Evolutionary conservation across 805 yeast genomes (phyloP), one percentile per base, ranked within the genome.

Genomic region (Candida pseudofarinosa): DNA sequence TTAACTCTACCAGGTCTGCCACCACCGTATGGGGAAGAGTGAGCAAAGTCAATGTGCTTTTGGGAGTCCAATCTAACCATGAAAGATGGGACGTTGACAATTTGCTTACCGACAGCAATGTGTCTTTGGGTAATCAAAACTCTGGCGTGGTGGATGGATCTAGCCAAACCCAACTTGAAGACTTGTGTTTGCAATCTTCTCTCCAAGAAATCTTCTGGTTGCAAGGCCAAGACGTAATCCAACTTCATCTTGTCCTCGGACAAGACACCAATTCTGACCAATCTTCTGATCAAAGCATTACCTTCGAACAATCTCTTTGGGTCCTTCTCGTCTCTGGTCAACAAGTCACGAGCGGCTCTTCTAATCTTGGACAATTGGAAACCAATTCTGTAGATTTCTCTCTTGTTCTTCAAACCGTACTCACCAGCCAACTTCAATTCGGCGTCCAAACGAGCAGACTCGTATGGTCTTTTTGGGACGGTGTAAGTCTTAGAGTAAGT

Each of bases 221-320:
- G 86, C 71, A 93, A 85, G 68, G 99, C 97, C 76, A 93, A 85
- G 66, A 93, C 99, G 79, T 93, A 93, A 93, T 93, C 99, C 77
- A 93, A 89, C 83, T 93, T 93, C 97, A 90, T 90, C 81, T 86
- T 91, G 83, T 93, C 98, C 81, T 93, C 99, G 59, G 96, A 79
- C 72, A 93, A 84, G 71, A 93, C 96, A 88, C 99, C 99, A 60
- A 89, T 81, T 81, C 99, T 88, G 56, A 93, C 98, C 71, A 93
- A 85, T 84, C 98, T 89, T 85, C 99, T 90, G 79, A 93, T 93
- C 74, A 93, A 88, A 71, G 99, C 99, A 74, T 93, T 93, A 87
- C 99, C 99, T 80, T 93, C 99, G 83, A 93, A 93, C 70, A 93
- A 85, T 82, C 99, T 89, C 88, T 90, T 93, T 85, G 96, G 97